phyloP scores from a whole-genome alignment of 352 stramenopile genomes.

The Phytophthora chlamydospora region DNA sequence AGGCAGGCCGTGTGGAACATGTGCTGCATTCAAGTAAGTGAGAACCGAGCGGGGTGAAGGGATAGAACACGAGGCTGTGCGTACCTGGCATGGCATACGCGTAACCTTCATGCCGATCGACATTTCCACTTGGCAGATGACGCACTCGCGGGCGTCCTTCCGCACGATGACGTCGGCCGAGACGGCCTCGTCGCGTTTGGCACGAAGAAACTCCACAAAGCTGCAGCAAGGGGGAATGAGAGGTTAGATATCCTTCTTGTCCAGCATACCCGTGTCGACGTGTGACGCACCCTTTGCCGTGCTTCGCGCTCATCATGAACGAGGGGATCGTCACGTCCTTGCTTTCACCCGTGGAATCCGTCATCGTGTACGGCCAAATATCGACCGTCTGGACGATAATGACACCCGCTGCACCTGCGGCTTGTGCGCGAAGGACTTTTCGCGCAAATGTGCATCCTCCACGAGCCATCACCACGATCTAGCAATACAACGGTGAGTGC shows the following conservation, averaged over 20 bases:
- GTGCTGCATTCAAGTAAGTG: conserved; percentile 46
- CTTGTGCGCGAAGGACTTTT: conserved; percentile 74
- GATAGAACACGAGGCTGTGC: conserved; percentile 1
- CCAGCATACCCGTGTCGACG: no score
- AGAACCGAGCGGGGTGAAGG: conserved; percentile 6
- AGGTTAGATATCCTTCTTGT: conserved; percentile 4
- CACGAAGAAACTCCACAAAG: conserved; percentile 64
- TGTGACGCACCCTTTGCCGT: conserved; percentile 57
- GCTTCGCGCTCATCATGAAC: conserved; percentile 82
- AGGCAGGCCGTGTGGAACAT: conserved; percentile 85
- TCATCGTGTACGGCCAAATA: conserved; percentile 88
- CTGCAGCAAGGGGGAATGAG: conserved; percentile 28
- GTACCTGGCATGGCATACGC: conserved; percentile 74
- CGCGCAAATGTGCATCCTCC: conserved; percentile 76
- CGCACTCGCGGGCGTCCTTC: conserved; percentile 76
- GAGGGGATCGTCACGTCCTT: conserved; percentile 61
- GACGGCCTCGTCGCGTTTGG: conserved; percentile 26
- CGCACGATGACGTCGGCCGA: conserved; percentile 61
- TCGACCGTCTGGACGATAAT: conserved; percentile 78
- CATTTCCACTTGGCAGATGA: conserved; percentile 85
- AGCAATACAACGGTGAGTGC: background rate
- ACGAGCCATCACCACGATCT: conserved; percentile 78
- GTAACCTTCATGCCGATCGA: conserved; percentile 72
- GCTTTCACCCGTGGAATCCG: conserved; percentile 75
- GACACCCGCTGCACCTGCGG: conserved; percentile 54